A percentile compares a stretch with the other conserved stretches of the same genome.
Conservation (phyloP, 129 eudicot genomes). For the Lonicera japonica region DNA sequence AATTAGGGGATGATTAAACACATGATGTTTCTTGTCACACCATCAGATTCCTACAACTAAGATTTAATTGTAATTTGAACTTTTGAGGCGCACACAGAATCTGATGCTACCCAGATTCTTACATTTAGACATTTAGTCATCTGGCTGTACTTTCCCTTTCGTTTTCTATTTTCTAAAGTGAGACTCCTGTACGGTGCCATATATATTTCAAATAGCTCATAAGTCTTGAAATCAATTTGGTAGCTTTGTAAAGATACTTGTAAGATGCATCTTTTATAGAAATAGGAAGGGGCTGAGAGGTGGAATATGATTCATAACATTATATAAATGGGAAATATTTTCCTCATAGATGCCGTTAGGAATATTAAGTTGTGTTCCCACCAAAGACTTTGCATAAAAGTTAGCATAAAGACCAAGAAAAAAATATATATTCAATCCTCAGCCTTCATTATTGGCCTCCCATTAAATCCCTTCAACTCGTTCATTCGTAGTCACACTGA, state of each 20-base stretch:
- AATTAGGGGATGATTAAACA: neutral
- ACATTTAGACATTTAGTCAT: neutral
- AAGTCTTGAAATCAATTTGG: neutral
- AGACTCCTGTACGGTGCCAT: neutral
- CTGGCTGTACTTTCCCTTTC: conserved; percentile 9
- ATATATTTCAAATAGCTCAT: neutral
- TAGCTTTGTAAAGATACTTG: conserved; percentile 4
- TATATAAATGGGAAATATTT: neutral
- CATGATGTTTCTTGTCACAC: neutral
- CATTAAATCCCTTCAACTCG: conserved; percentile 12
- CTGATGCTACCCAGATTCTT: conserved; percentile 5
- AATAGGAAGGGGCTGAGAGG: conserved; percentile 1
- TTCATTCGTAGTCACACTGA: neutral
- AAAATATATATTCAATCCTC: neutral
- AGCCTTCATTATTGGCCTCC: conserved; percentile 1
- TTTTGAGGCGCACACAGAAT: conserved; percentile 24
- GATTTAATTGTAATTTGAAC: conserved; percentile 19
- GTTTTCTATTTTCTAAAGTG: conserved; percentile 5
- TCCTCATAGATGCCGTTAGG: conserved; percentile 3
- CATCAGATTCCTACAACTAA: conserved; percentile 8
- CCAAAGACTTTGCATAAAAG: conserved; percentile 6
- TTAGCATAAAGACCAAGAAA: conserved; percentile 16
- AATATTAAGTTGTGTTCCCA: conserved; percentile 1
- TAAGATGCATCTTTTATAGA: neutral
- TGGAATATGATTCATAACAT: conserved; percentile 24